Conservation (phyloP, 176 grass and related monocot genomes). For the sorghum (Sorghum bicolor) region DNA sequence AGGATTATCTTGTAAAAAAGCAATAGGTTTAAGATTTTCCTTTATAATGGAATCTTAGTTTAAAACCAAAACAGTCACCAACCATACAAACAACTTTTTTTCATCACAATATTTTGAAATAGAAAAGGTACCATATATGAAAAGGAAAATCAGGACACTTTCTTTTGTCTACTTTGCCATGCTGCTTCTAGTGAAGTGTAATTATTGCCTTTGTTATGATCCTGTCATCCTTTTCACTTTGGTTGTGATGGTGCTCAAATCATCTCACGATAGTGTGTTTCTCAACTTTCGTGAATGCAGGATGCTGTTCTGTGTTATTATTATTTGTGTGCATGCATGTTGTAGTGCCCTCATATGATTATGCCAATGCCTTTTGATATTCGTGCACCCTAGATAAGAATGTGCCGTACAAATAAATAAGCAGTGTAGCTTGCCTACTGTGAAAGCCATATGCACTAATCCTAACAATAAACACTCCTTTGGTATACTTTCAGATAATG, state of each 20-base stretch:
- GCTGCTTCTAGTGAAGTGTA: constrained; percentile 19
- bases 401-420: constrained; percentile 37
- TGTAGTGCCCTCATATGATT: constrained; percentile 26
- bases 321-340: constrained; percentile 30
- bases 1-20: constrained; percentile 3
- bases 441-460: constrained; percentile 15
- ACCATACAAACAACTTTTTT: neutral
- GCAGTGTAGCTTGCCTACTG: constrained; percentile 12
- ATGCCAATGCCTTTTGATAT: constrained; percentile 25
- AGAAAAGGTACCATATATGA: neutral
- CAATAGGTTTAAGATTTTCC: neutral
- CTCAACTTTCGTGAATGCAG: constrained; percentile 19
- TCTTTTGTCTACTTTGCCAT: constrained; percentile 12
- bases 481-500: constrained; percentile 1
- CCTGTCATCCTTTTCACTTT: neutral
- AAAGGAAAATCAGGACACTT: neutral
- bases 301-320: constrained; percentile 5
- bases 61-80: neutral
- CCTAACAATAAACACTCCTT: constrained; percentile 22
- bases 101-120: neutral
- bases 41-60: neutral
- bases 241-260: constrained; percentile 25
- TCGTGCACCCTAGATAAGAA: constrained; percentile 29
- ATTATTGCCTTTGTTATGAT: constrained; percentile 21
- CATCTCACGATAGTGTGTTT: neutral